Base-by-base conservation (phyloP, 805 yeast genomes). In the Aciculoconidium aculeatum region DNA sequence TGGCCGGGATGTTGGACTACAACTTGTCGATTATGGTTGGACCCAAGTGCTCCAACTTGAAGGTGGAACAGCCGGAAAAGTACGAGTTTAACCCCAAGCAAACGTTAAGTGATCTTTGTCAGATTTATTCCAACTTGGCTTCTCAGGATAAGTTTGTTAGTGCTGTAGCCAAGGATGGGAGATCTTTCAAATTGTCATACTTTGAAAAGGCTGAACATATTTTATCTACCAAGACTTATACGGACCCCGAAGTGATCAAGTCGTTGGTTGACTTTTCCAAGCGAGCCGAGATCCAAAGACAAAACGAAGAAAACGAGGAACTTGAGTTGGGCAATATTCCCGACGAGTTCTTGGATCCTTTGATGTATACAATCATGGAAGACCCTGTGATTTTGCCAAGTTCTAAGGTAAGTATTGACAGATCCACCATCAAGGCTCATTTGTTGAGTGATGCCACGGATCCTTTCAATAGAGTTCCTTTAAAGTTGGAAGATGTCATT, bases 361-460 rank as follows among this genome's bases (percentile, higher is more conserved):
- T 92, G 45, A 90, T 92, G 97, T 92, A 69, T 55, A 84, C 96
- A 1, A 52, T 92, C 27, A 92, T 92, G 98, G 82, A 78, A 43
- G 94, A 92, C 52, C 99, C 99, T 0, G 98, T 92, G 4, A 80
- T 72, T n/a, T 67, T 92, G 44, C 99, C 99, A 6, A 67, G 83
- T 6, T 85, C 96, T 1, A 80, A 75, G 40, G 75, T 88, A 11
- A 75, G 78, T 27, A 85, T 92, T 44, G 99, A 92, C 53, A 67
- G 94, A 50, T 72, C 92, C 20, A 92, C 96, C 2, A 83, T 92
- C 45, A 90, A 87, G 51, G 84, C 95, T 3, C 98, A 92, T 65
- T 64, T 92, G 35, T 70, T 92, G 53, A 85, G 90, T 61, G 97
- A 92, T 59, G 75, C 95, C 1, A 92, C 95, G 0, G 99, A 92